These are phyloP conservation scores for Porphyra umbilicalis DNA, from an alignment of 31 red algal genomes.

Conservation along the genomic window DNA sequence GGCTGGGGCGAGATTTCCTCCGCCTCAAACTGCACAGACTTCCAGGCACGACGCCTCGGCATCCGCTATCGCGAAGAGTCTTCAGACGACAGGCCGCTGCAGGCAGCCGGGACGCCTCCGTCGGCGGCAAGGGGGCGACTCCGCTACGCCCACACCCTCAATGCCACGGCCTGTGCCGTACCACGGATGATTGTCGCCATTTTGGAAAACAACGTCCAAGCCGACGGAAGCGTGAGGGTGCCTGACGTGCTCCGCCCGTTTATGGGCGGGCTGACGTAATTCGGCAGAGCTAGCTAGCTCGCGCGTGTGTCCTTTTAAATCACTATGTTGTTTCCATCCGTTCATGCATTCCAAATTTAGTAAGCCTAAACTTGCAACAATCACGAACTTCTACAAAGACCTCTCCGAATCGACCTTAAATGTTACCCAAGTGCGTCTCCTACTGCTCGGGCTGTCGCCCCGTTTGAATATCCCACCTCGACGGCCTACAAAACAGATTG, in stretches of 20 bases:
- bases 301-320: no score
- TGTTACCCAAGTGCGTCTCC: no score
- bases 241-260: slow-evolving; percentile 84
- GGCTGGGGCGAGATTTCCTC: slow-evolving; percentile 81
- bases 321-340: no score
- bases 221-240: slow-evolving; percentile 73
- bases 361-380: no score
- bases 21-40: slow-evolving; percentile 90
- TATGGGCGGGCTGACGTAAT: slow-evolving; percentile 85
- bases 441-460: no score
- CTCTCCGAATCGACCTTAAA: no score
- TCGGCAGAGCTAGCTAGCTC: no score
- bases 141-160: slow-evolving; percentile 85
- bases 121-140: slow-evolving; percentile 49
- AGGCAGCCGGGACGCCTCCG: not conserved
- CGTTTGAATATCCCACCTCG: no score
- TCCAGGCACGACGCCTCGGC: slow-evolving; percentile 85
- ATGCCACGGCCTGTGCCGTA: slow-evolving; percentile 88
- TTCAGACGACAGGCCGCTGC: no score
- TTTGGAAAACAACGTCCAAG: slow-evolving; percentile 82
- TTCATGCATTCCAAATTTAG: no score
- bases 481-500: no score
- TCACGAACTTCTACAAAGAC: no score
- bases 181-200: slow-evolving; percentile 87
- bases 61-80: slow-evolving; percentile 76